Evolutionary conservation across 768 basidiomycete genomes (phyloP).

Genomic region (Naganishia vishniacii): DNA sequence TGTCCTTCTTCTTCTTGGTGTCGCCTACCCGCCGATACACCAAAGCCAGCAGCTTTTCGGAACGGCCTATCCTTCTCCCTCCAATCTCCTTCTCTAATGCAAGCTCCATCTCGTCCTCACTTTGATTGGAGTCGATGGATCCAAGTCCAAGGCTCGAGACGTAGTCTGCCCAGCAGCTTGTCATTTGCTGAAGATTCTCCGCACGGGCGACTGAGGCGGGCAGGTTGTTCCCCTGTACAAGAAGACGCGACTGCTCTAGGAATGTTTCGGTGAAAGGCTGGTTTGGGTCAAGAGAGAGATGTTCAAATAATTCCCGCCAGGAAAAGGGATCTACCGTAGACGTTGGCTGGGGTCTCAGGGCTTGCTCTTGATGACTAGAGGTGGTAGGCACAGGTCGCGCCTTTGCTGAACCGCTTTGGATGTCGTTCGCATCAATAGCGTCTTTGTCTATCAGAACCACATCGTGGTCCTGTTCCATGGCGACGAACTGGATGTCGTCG

Average conservation of each 20-base stretch:
- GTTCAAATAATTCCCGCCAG: conserved; percentile 35
- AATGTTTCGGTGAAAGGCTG: conserved; percentile 39
- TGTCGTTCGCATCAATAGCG: not conserved
- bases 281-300: conserved; percentile 36
- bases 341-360: not conserved
- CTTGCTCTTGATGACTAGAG: not conserved
- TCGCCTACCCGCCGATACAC: conserved; percentile 39
- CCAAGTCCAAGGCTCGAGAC: conserved; percentile 42
- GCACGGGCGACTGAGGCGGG: conserved; percentile 28
- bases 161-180: conserved; percentile 36
- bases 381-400: not conserved
- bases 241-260: conserved; percentile 34
- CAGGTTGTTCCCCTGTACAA: conserved; percentile 43
- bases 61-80: conserved; percentile 30
- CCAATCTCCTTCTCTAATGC: conserved; percentile 1
- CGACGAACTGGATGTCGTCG: not conserved
- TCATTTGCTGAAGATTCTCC: conserved; percentile 34
- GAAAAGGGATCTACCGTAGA: conserved; percentile 33
- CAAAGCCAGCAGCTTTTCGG: conserved; percentile 39
- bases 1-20: conserved; percentile 10
- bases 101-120: conserved; percentile 1
- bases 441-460: not conserved
- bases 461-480: not conserved
- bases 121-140: not conserved
- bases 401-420: not conserved